phyloP scores from a whole-genome alignment of 495 filamentous ascomycete genomes.

The Tetracladium marchalianum region DNA sequence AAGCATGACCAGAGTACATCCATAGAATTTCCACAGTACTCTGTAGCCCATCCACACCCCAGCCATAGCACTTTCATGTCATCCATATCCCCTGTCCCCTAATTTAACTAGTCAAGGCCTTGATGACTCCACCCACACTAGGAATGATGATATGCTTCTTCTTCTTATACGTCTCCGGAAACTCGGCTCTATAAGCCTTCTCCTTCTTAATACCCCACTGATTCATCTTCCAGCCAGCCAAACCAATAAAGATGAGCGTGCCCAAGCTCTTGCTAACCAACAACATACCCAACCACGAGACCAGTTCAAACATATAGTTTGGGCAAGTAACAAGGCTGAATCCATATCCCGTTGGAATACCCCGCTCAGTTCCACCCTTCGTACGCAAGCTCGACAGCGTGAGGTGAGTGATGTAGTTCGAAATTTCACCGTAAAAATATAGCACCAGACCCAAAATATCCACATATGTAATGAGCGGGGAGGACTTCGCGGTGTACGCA shows the following conservation, averaged over 20 bases:
- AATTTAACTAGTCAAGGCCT: background rate
- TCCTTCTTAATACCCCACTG: constrained; percentile 91
- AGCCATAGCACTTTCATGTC: too few species aligned
- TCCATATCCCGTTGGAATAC: constrained; percentile 80
- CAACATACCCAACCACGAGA: constrained; percentile 76
- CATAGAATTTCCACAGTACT: too few species aligned
- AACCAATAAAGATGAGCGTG: constrained; percentile 57
- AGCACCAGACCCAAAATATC: constrained; percentile 55
- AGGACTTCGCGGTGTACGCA: constrained; percentile 38
- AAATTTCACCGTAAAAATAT: constrained; percentile 65
- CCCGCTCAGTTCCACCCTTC: constrained; percentile 71
- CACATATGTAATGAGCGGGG: constrained; percentile 28
- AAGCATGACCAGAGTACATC: too few species aligned
- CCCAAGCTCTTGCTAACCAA: constrained; percentile 67
- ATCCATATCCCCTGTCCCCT: too few species aligned
- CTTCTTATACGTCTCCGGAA: constrained; percentile 80
- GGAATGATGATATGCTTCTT: constrained; percentile 78
- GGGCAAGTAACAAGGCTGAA: constrained; percentile 86
- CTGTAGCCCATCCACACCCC: too few species aligned
- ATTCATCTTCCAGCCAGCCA: constrained; percentile 67
- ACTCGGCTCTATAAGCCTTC: constrained; percentile 76
- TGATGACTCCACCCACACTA: constrained; percentile 2
- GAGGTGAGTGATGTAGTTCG: constrained; percentile 71
- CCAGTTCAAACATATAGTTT: constrained; percentile 90
- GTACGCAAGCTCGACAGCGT: constrained; percentile 65